phyloP scores from a whole-genome alignment of 352 stramenopile species.

The Phytophthora nicotianae region DNA sequence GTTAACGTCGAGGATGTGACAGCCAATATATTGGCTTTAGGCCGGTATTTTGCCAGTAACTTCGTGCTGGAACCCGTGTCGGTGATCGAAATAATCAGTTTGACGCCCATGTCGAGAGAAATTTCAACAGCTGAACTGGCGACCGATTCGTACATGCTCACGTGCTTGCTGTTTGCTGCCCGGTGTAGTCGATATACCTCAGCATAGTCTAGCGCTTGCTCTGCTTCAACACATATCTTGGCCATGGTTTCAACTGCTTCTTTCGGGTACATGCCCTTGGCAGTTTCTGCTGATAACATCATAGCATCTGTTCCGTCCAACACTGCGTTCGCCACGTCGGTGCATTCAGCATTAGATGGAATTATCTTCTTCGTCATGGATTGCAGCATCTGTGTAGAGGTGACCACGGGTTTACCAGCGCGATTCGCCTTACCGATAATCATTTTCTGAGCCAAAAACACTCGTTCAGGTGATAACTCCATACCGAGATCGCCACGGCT shows the following conservation, averaged over 20 bases:
- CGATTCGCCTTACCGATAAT: conserved; percentile 98
- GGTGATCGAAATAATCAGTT: conserved; percentile 98
- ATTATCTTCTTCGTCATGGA: conserved; percentile 98
- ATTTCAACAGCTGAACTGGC: conserved; percentile 97
- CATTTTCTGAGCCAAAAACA: conserved; percentile 99
- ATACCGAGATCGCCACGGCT: conserved; percentile 99
- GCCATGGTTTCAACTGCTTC: conserved; percentile 96
- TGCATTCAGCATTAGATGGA: conserved; percentile 98
- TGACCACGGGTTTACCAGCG: conserved; percentile 98
- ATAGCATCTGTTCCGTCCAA: conserved; percentile 99
- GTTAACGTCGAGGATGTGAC: conserved; percentile 82
- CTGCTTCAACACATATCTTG: conserved; percentile 92
- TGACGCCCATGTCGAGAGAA: conserved; percentile 95
- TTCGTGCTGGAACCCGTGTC: conserved; percentile 95
- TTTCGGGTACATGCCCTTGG: conserved; percentile 97
- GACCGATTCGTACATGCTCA: conserved; percentile 93
- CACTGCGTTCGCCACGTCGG: conserved; percentile 99
- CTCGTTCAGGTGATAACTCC: conserved; percentile 97
- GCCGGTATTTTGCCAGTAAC: conserved; percentile 97
- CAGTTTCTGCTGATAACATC: conserved; percentile 99
- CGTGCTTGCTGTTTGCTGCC: conserved; percentile 48
- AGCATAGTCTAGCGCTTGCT: conserved; percentile 77
- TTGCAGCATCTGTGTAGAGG: conserved; percentile 99
- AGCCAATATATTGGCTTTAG: conserved; percentile 86
- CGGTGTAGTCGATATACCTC: conserved; percentile 70